Conservation (phyloP, 2,329 filamentous ascomycete genomes). For the Ploettnerulaceae sp. region DNA sequence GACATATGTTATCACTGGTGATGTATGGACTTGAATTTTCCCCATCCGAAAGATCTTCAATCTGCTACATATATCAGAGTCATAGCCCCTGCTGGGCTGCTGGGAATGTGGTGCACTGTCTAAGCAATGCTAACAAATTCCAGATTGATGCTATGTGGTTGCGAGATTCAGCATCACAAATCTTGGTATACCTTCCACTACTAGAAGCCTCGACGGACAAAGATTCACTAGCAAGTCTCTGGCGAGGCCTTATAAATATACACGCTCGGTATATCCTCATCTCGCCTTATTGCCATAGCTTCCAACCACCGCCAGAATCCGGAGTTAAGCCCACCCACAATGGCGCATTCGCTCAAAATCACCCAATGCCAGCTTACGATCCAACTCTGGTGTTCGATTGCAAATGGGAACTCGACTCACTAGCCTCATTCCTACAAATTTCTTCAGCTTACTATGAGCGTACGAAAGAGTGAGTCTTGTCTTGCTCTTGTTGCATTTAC, state of each 20-base stretch:
- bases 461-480: slow-evolving; percentile 47
- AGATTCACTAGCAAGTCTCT: slow-evolving; percentile 60
- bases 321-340: slow-evolving; percentile 55
- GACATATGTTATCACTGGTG: slow-evolving; percentile 53
- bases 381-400: slow-evolving; percentile 76
- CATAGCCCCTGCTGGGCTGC: no score
- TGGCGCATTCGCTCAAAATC: slow-evolving; percentile 54
- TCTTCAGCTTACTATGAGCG: slow-evolving; percentile 71
- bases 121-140: neutral
- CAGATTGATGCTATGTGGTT: slow-evolving; percentile 79
- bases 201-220: slow-evolving; percentile 49
- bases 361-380: slow-evolving; percentile 66
- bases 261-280: slow-evolving; percentile 63
- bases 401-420: slow-evolving; percentile 91
- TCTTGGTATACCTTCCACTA: slow-evolving; percentile 64
- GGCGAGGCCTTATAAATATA: slow-evolving; percentile 65
- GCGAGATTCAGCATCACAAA: slow-evolving; percentile 74
- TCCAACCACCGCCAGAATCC: slow-evolving; percentile 78
- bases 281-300: slow-evolving; percentile 84
- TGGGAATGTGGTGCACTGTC: neutral
- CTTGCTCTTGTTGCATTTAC: no score
- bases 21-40: slow-evolving; percentile 28
- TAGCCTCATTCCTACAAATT: slow-evolving; percentile 80
- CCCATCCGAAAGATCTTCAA: neutral
- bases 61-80: no score